Evolutionary conservation across 2,329 filamentous ascomycete genomes (phyloP).

Genomic region (Cryphonectria japonica): DNA sequence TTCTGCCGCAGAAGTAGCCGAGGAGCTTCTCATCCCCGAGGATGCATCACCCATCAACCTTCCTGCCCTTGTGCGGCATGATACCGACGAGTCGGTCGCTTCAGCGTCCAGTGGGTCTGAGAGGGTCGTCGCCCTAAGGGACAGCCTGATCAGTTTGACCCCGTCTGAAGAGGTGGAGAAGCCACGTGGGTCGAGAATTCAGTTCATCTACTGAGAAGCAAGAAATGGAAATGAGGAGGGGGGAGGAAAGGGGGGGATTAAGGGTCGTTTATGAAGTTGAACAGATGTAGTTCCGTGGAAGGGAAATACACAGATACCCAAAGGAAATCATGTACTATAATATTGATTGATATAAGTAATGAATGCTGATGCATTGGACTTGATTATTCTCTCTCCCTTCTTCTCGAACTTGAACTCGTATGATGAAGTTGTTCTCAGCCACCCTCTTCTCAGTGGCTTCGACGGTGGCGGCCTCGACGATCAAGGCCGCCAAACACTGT

Average conservation of each 20-base stretch:
- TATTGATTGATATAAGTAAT: neutral
- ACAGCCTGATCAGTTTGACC: conserved; percentile 13
- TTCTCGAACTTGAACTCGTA: neutral
- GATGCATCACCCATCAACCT: conserved; percentile 5
- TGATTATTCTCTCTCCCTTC: neutral
- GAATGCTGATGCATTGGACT: neutral
- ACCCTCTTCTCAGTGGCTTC: neutral
- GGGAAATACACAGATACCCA: conserved; percentile 5
- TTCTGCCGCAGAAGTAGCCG: conserved; percentile 6
- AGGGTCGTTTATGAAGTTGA: neutral
- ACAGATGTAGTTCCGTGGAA: neutral
- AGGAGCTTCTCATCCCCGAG: conserved; percentile 18
- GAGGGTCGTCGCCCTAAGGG: conserved; percentile 16
- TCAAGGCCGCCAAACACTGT: too few relatives aligned
- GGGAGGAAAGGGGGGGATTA: neutral
- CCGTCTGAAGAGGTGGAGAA: conserved; percentile 6
- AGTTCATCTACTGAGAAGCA: conserved; percentile 14
- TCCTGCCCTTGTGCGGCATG: conserved; percentile 12
- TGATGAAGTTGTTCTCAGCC: conserved; percentile 4
- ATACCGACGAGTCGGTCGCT: conserved; percentile 12
- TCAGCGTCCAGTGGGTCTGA: conserved; percentile 14
- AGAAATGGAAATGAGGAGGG: neutral
- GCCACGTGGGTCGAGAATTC: conserved; percentile 19
- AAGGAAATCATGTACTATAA: neutral
- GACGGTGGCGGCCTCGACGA: too few relatives aligned